A percentile compares a stretch with the other conserved stretches of the same genome.
Evolutionary conservation across 2,329 filamentous ascomycete genomes (phyloP).

Genomic region (Colletotrichum sidae): DNA sequence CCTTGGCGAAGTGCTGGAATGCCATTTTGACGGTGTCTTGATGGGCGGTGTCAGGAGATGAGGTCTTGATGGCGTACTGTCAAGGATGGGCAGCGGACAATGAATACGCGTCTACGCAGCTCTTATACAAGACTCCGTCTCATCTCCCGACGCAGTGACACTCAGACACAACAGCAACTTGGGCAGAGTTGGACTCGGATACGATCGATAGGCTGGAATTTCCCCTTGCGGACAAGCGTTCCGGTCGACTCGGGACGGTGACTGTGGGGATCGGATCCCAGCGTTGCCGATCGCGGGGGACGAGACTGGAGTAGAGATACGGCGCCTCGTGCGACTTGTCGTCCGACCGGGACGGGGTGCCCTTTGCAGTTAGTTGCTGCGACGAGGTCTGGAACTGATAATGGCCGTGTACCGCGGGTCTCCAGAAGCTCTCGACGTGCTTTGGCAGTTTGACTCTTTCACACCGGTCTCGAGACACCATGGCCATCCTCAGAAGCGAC

Average conservation of each 20-base stretch:
- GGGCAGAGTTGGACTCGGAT: neutral
- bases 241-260: constrained; percentile 26
- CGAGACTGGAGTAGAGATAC: constrained; percentile 22
- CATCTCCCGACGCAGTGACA: too few relatives aligned
- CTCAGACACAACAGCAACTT: neutral
- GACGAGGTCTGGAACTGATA: constrained; percentile 7
- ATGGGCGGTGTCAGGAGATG: neutral
- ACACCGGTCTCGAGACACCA: neutral
- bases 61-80: neutral
- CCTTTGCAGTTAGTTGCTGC: constrained; percentile 3
- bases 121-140: too few relatives aligned
- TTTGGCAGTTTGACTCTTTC: too few relatives aligned
- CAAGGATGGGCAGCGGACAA: neutral
- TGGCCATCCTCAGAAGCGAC: constrained; percentile 3
- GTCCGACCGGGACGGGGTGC: neutral
- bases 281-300: constrained; percentile 24
- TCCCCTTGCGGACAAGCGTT: constrained; percentile 28
- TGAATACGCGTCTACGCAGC: too few relatives aligned
- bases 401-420: neutral
- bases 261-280: constrained; percentile 21
- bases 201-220: constrained; percentile 32
- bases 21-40: constrained; percentile 44
- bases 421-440: too few relatives aligned
- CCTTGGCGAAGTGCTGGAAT: constrained; percentile 67
- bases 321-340: neutral